Percentiles rank a stretch among this genome's conserved stretches.
phyloP scores from a whole-genome alignment of 2,329 filamentous ascomycete genomes.

The Aspergillus puulaauensis region DNA sequence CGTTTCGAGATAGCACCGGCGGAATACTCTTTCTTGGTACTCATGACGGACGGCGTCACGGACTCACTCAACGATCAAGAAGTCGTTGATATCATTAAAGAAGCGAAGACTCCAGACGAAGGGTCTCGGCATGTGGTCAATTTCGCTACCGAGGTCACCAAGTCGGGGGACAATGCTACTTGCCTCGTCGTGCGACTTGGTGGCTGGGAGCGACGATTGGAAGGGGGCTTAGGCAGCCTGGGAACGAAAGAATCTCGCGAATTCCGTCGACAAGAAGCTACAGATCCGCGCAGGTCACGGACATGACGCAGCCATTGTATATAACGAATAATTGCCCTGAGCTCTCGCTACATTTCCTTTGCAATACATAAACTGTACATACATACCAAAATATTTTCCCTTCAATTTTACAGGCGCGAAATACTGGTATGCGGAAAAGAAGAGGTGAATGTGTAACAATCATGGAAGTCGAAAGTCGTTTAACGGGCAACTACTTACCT shows the following conservation, averaged over 20 bases:
- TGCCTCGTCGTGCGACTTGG: slow-evolving; percentile 63
- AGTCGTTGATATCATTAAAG: slow-evolving; percentile 93
- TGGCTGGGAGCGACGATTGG: slow-evolving; percentile 63
- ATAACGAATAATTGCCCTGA: slow-evolving; percentile 1
- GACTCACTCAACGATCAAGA: slow-evolving; percentile 88
- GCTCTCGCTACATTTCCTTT: slow-evolving; percentile 3
- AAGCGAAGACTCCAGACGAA: slow-evolving; percentile 86
- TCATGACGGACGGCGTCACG: slow-evolving; percentile 86
- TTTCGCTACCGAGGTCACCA: slow-evolving; percentile 83
- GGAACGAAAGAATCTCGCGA: slow-evolving; percentile 91
- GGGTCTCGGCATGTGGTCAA: slow-evolving; percentile 75
- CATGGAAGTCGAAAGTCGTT: no score
- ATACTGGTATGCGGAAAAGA: background rate
- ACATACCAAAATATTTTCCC: background rate
- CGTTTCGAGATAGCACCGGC: slow-evolving; percentile 77
- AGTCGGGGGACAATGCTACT: slow-evolving; percentile 63
- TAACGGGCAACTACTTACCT: background rate
- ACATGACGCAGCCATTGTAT: slow-evolving; percentile 26
- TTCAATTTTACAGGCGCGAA: background rate
- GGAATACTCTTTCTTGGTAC: slow-evolving; percentile 84
- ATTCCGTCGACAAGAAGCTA: slow-evolving; percentile 75
- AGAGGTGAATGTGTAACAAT: background rate
- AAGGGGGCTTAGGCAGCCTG: slow-evolving; percentile 84
- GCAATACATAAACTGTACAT: slow-evolving; percentile 9
- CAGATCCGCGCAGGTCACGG: slow-evolving; percentile 73